Evolutionary conservation across 1,284 basidiomycete species (phyloP).

Genomic region (Austroboletus novae-zelandiae): DNA sequence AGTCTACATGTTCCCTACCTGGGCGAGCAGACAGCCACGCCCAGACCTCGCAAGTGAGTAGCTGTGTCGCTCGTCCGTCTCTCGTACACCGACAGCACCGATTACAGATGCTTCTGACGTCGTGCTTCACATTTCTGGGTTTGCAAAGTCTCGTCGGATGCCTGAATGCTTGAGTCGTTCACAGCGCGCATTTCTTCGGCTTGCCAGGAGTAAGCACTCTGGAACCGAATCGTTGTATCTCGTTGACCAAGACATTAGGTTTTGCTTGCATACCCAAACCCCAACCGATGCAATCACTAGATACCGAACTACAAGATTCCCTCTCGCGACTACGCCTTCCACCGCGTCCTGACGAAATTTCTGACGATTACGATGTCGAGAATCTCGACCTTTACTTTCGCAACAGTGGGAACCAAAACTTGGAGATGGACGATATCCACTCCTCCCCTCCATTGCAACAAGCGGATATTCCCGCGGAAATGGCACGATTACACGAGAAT

Average conservation of each 20-base stretch:
- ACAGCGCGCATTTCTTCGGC: slow-evolving; percentile 70
- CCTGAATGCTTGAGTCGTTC: slow-evolving; percentile 66
- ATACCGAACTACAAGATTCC: slow-evolving; percentile 42
- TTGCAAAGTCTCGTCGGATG: slow-evolving; percentile 60
- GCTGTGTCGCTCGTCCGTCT: neutral
- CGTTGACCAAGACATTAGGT: slow-evolving; percentile 37
- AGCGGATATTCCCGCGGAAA: slow-evolving; percentile 30
- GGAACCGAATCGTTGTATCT: neutral
- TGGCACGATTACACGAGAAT: slow-evolving; percentile 65
- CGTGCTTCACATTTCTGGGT: slow-evolving; percentile 74
- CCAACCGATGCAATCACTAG: slow-evolving; percentile 13
- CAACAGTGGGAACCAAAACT: slow-evolving; percentile 17
- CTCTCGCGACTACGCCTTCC: slow-evolving; percentile 46
- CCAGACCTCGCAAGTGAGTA: slow-evolving; percentile 16
- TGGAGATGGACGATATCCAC: slow-evolving; percentile 21
- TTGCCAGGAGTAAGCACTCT: slow-evolving; percentile 63
- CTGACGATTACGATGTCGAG: slow-evolving; percentile 55
- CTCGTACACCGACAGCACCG: neutral
- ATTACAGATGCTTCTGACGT: slow-evolving; percentile 56
- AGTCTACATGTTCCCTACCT: slow-evolving; percentile 35
- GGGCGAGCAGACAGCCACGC: slow-evolving; percentile 25
- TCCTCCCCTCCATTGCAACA: slow-evolving; percentile 13
- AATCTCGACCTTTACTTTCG: slow-evolving; percentile 29
- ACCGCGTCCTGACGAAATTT: slow-evolving; percentile 58
- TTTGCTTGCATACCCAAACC: slow-evolving; percentile 65